Conservation (phyloP, 495 filamentous ascomycete species). For the Podospora tetraspora region DNA sequence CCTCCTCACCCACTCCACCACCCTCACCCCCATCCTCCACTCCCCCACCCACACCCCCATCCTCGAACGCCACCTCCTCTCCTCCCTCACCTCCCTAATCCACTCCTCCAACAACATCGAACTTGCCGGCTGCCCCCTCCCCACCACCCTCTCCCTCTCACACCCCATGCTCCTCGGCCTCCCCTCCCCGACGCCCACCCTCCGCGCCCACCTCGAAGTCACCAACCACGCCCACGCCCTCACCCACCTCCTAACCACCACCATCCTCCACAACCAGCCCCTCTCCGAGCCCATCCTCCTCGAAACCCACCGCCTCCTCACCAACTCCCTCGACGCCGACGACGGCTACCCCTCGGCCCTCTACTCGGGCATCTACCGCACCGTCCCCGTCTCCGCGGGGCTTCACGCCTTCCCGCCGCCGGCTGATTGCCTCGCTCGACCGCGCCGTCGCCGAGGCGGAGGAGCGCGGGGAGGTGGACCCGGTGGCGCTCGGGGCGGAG, state of each 20-base stretch:
- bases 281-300: constrained; percentile 31
- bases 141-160: no score
- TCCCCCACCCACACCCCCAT: no score
- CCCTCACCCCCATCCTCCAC: no score
- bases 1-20: not conserved
- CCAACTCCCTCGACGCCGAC: constrained; percentile 15
- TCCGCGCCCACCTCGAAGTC: no score
- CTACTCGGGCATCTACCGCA: constrained; percentile 32
- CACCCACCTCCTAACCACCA: not conserved
- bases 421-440: constrained; percentile 21
- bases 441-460: constrained; percentile 6
- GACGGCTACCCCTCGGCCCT: constrained; percentile 5
- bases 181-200: no score
- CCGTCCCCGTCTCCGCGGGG: constrained; percentile 22
- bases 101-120: no score
- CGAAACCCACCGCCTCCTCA: constrained; percentile 32
- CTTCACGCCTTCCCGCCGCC: constrained; percentile 21
- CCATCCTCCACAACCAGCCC: not conserved
- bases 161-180: not conserved
- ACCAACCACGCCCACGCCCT: not conserved
- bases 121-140: no score
- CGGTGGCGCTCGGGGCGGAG: constrained; percentile 29
- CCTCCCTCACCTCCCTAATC: no score
- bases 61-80: no score
- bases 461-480: constrained; percentile 23